These are phyloP conservation scores for Fraxinus sp. DNA, from an alignment of 305 asterid species.

Conservation along the genomic window DNA sequence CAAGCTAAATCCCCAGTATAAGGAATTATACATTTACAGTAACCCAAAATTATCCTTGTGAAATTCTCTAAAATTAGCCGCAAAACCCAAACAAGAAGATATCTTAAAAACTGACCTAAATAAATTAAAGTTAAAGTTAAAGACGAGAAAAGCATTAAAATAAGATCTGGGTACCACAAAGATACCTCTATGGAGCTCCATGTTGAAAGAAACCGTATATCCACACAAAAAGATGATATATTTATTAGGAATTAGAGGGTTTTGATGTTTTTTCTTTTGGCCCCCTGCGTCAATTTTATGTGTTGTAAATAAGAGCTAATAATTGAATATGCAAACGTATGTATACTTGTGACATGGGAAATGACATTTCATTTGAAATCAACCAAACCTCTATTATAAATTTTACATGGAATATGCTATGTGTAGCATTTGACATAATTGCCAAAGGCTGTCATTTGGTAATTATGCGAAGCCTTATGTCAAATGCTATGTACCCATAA, in stretches of 20 bases:
- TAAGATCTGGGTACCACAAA: slow-evolving; percentile 47
- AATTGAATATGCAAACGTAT: not conserved
- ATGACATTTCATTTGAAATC: not conserved
- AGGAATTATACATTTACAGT: not conserved
- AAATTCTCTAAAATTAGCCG: slow-evolving; percentile 21
- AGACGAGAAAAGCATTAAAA: slow-evolving; percentile 9
- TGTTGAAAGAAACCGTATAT: slow-evolving; percentile 43
- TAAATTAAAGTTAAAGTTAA: not conserved
- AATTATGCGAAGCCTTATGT: too few relatives aligned
- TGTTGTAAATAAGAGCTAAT: not conserved
- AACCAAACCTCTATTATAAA: not conserved
- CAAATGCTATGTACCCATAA: too few relatives aligned
- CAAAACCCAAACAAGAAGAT: slow-evolving; percentile 44
- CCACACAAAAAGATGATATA: slow-evolving; percentile 19
- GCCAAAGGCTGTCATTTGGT: too few relatives aligned
- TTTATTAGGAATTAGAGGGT: not conserved
- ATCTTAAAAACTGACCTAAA: slow-evolving; percentile 36
- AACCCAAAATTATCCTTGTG: not conserved
- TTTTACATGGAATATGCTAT: too few relatives aligned
- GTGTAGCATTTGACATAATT: too few relatives aligned
- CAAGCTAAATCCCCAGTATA: not conserved
- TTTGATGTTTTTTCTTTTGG: not conserved
- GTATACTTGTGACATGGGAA: not conserved
- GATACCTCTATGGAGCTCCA: slow-evolving; percentile 66
- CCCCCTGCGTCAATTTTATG: not conserved